Evolutionary conservation across 176 grass and related monocot genomes (phyloP).

Genomic region (Puya raimondii): DNA sequence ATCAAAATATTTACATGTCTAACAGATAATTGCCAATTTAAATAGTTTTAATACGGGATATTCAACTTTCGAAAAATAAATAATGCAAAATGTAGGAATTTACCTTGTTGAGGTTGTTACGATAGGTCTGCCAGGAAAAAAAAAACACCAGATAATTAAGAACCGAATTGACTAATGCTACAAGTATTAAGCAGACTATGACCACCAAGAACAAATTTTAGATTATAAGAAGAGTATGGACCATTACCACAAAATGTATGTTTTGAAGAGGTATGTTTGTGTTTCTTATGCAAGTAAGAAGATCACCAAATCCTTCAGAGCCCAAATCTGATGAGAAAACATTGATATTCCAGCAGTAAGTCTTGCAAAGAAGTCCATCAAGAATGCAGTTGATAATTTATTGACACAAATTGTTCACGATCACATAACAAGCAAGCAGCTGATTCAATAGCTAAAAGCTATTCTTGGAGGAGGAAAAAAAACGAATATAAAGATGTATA

Average conservation of each 20-base stretch:
- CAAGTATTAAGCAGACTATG: not conserved
- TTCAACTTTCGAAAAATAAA: not conserved
- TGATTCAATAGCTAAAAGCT: not conserved
- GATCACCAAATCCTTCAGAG: conserved; percentile 96
- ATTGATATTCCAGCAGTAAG: not conserved
- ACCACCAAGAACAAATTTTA: not conserved
- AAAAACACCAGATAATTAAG: conserved; percentile 23
- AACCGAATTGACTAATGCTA: not conserved
- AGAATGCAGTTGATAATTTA: not conserved
- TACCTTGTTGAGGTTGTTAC: conserved; percentile 99
- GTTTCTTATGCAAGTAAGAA: conserved; percentile 90
- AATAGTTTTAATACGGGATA: not conserved
- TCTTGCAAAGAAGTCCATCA: not conserved
- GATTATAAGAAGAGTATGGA: not conserved
- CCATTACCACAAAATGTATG: conserved; percentile 98
- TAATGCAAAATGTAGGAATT: not conserved
- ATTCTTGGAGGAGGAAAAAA: not conserved
- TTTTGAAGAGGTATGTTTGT: conserved; percentile 59
- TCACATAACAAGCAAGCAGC: not conserved
- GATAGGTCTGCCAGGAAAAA: conserved; percentile 57
- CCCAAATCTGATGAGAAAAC: conserved; percentile 71
- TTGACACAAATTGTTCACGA: not conserved
- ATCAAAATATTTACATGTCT: no score
- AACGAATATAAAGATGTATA: not conserved
- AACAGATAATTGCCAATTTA: not conserved